Evolutionary conservation across 495 filamentous ascomycete genomes (phyloP), one percentile per base, ranked within the genome.

Genomic region (Glarea lozoyensis): DNA sequence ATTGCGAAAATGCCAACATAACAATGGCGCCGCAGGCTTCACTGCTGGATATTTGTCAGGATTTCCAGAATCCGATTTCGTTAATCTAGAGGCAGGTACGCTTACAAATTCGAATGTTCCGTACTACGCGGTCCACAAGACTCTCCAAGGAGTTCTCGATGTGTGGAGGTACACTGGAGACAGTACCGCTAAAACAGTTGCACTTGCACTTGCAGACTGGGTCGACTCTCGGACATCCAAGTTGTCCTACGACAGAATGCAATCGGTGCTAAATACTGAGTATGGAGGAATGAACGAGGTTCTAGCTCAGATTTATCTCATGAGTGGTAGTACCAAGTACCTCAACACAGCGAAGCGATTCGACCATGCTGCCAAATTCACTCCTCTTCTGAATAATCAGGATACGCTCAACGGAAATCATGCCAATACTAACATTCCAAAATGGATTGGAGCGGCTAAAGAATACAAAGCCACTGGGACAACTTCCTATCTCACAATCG

Each of bases 201-300:
- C 63, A 10, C 45, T 63, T 19, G 49, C 40, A 5, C 20, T 65
- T 17, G 62, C 59, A 10, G 51, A 48, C 1, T 65, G 62, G 62
- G 62, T 65, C 1, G 58, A 65, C 37, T 35, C 35, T 4, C 59
- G 62, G 13, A 65, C 62, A 2, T 29, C 34, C 13, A 47, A 48
- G 38, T 48, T 65, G 19, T 55, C 40, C 33, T 43, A 36, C 34
- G 25, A n/a, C n/a, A 53, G 56, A 44, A 65, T 65, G 62, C 62
- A 65, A 41, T 37, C 34, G 2, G 40, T 65, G 38, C 35, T 65
- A 38, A 53, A 50, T 11, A 64, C 61, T 7, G 62, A 65, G 43
- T 62, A 59, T 27, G 62, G 62, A 23, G 62, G 62, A 30, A 65
- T 65, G 62, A 58, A 58, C 44, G 62, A 62, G 11, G 56, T 64